Conservation (phyloP, 2,329 filamentous ascomycete species). For the Colletotrichum siamense region DNA sequence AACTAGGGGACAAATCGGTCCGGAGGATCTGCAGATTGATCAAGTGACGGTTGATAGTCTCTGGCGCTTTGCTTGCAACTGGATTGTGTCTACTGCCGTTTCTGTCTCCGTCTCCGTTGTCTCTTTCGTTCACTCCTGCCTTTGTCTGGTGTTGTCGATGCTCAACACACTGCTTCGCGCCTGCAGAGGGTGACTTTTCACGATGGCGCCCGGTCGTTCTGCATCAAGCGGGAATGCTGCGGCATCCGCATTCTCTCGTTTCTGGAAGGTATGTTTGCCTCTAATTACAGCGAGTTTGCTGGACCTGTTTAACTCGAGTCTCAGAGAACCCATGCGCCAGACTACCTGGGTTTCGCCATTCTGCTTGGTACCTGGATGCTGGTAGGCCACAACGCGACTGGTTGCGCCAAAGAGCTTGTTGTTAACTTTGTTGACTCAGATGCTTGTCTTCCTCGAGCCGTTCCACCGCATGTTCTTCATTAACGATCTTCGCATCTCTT, state of each 20-base stretch:
- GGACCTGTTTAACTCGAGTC: slow-evolving; percentile 9
- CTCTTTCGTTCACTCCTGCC: not conserved
- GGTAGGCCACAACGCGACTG: slow-evolving; percentile 42
- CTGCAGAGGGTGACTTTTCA: slow-evolving; percentile 49
- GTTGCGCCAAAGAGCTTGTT: slow-evolving; percentile 19
- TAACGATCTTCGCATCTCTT: slow-evolving; percentile 83
- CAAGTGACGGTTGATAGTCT: slow-evolving; percentile 11
- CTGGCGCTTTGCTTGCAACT: not conserved
- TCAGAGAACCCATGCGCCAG: slow-evolving; percentile 83
- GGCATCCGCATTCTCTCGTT: slow-evolving; percentile 40
- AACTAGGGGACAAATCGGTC: not conserved
- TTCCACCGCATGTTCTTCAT: slow-evolving; percentile 96
- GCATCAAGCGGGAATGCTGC: slow-evolving; percentile 25
- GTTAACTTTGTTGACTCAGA: slow-evolving; percentile 45
- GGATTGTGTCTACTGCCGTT: not conserved
- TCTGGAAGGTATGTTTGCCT: slow-evolving; percentile 49
- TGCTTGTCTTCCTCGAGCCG: slow-evolving; percentile 75
- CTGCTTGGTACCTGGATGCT: slow-evolving; percentile 73
- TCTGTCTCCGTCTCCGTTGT: not conserved
- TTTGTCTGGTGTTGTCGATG: slow-evolving; percentile 32
- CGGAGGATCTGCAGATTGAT: not conserved
- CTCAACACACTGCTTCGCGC: slow-evolving; percentile 38
- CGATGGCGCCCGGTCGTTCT: slow-evolving; percentile 40
- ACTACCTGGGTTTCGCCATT: slow-evolving; percentile 80
- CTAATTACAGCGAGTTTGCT: not conserved